Base-by-base conservation (phyloP, 2,329 filamentous ascomycete species). In the Penicillium sp. region DNA sequence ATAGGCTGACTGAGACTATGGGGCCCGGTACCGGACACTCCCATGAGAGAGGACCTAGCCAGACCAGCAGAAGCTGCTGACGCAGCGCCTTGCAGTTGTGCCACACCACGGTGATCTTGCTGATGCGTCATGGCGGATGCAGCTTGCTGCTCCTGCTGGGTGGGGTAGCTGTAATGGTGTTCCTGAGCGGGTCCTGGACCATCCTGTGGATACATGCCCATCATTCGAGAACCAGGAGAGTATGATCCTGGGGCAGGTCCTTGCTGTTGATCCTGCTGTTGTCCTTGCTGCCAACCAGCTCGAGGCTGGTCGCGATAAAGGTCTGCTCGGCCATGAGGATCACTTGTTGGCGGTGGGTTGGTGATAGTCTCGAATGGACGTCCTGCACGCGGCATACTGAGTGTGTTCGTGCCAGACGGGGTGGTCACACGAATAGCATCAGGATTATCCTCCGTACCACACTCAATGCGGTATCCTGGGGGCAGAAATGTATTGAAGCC, bases 401-500 rank as follows among this genome's bases (percentile, higher is more conserved):
- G 87, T 2, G 95, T 89, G 10, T 90, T 96, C 2, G 92, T 97
- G n/a, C 93, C 93, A 77, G 95, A 95, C 0, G 93, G 93, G 0
- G 93, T 99, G 0, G 93, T 99, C 13, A 99, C 93, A 56, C 95
- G 81, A 56, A 99, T 99, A 3, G 90, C 90, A 66, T 96, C 95
- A 1, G 92, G 92, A 63, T 97, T 92, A 57, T 95, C 92, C 29
- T 89, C 89, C 13, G 89, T 86, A 27, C 92, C 92, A 64, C 93
- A 99, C 67, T 99, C 93, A 52, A 99, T 99, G 50, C 93, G 82
- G 68, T 99, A 99, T 2, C 93, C 91, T 0, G 91, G 91, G 3
- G 93, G 93, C 8, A 99, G 76, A 67, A 99, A 99, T 0, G 93
- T 99, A 66, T 99, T 99, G 70, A 99, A 99, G 0, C 93, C 93